Evolutionary conservation across 805 yeast species (phyloP).

Genomic region (Yarrowia sp.): DNA sequence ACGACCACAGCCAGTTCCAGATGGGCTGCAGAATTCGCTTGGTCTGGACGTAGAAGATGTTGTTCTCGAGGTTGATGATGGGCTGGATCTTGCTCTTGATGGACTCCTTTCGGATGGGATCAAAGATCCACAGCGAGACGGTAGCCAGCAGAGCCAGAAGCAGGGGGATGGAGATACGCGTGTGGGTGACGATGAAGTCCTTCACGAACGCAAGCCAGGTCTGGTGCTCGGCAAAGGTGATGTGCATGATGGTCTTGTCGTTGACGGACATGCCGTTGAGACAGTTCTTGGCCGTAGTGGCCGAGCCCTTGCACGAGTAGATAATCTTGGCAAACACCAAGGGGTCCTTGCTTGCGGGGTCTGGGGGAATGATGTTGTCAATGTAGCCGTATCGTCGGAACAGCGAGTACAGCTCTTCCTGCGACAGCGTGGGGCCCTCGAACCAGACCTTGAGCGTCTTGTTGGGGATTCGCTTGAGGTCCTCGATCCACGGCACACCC

Average conservation of each 20-base stretch:
- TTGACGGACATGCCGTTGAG: slow-evolving; percentile 66
- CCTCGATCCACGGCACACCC: slow-evolving; percentile 97
- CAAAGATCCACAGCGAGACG: slow-evolving; percentile 80
- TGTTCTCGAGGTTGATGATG: slow-evolving; percentile 19
- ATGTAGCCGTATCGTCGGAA: slow-evolving; percentile 88
- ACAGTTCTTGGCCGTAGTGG: slow-evolving; percentile 87
- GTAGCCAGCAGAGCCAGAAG: slow-evolving; percentile 76
- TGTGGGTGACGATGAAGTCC: slow-evolving; percentile 66
- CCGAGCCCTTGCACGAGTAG: slow-evolving; percentile 59
- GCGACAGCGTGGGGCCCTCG: slow-evolving; percentile 73
- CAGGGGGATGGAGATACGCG: slow-evolving; percentile 78
- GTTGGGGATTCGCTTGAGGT: slow-evolving; percentile 74
- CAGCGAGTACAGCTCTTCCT: slow-evolving; percentile 75
- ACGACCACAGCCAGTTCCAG: slow-evolving; percentile 4
- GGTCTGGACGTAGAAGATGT: not conserved
- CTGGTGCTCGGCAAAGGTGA: slow-evolving; percentile 55
- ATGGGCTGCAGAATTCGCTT: not conserved
- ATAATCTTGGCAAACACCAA: slow-evolving; percentile 55
- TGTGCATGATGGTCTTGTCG: slow-evolving; percentile 58
- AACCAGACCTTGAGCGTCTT: slow-evolving; percentile 60
- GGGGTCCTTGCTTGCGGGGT: slow-evolving; percentile 45
- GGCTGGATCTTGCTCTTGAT: slow-evolving; percentile 62
- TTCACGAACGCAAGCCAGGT: slow-evolving; percentile 38
- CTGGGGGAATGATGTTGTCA: slow-evolving; percentile 63
- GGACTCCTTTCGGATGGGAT: slow-evolving; percentile 84